Evolutionary conservation across 2,329 filamentous ascomycete species (phyloP), one percentile per base, ranked within the genome.

Genomic region (Nothomitra cinnamomea): DNA sequence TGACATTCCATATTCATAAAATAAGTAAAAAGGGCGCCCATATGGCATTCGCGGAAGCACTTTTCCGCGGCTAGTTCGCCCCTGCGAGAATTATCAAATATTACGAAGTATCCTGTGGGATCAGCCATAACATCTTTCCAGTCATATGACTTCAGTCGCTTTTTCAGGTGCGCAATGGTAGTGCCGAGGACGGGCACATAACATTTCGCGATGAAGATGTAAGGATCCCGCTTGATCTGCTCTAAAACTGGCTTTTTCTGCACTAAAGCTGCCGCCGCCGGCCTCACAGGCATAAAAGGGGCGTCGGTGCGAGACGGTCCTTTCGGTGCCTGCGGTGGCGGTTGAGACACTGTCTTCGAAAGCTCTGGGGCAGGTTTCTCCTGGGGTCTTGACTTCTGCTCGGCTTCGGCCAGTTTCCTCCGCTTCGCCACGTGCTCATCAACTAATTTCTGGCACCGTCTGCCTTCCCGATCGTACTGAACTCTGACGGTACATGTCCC

Each of bases 1-100:
- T 84, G 83, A 54, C 87, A 81, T 63, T 90, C 84, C 87, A 98
- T 94, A 45, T 80, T 78, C 85, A 98, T 90, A 56, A 78, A 76
- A 60, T 96, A 96, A 1, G 85, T 95, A 70, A 98, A 98, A 58
- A 98, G 79, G 4, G 85, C 78, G 43, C 83, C 83, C 64, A 85
- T 83, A 64, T 95, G 82, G 59, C 85, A 88, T 52, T 82, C 77
- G 53, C 79, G 75, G 65, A 80, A 89, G 64, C 89, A 95, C 57
- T 85, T 77, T 59, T 86, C 82, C 0, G 87, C 83, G 67, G 95
- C 88, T 54, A 82, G 74, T 61, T 88, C 82, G 2, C 90, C 90
- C 7, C 76, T 73, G 53, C 78, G 77, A 1, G 80, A 86, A 61
- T 90, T 83, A 51, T 85, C 79, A 62, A 98, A 98, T n/a, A 88